A percentile compares a stretch with the other conserved stretches of the same genome.
Conservation (phyloP, 148 eudicot species). For the Fagopyrum esculentum region DNA sequence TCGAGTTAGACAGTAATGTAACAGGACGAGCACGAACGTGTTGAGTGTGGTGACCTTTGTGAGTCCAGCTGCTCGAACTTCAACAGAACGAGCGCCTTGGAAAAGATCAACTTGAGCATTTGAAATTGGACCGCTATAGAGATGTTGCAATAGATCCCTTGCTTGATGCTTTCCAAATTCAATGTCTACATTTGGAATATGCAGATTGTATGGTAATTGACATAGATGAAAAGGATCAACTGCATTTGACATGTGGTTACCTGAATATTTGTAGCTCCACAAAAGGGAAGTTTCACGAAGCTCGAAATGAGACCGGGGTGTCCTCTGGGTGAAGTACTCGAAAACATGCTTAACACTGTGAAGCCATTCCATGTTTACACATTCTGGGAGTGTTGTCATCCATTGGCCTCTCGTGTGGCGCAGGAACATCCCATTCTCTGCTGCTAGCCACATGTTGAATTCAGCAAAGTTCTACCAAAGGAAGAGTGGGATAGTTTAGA, state of each 20-base stretch:
- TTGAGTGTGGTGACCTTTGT: slow-evolving; percentile 41
- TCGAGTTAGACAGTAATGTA: neutral
- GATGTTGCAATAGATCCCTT: slow-evolving; percentile 70
- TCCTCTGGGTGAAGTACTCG: slow-evolving; percentile 78
- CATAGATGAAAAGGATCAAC: too few species aligned
- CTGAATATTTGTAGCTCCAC: slow-evolving; percentile 78
- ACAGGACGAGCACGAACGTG: neutral
- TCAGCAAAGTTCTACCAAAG: slow-evolving; percentile 56
- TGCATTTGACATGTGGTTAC: slow-evolving; percentile 15
- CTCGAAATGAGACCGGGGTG: slow-evolving; percentile 70
- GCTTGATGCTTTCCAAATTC: slow-evolving; percentile 82
- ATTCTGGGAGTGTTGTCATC: slow-evolving; percentile 80
- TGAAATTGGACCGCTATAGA: slow-evolving; percentile 76
- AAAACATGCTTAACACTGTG: slow-evolving; percentile 80
- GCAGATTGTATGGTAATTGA: neutral
- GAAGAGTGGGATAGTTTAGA: neutral
- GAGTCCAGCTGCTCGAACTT: slow-evolving; percentile 76
- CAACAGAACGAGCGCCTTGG: slow-evolving; percentile 74
- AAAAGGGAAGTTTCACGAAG: slow-evolving; percentile 73
- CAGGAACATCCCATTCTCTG: slow-evolving; percentile 83
- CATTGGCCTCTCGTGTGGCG: slow-evolving; percentile 58
- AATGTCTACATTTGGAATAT: slow-evolving; percentile 29
- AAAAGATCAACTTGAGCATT: slow-evolving; percentile 71
- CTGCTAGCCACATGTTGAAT: slow-evolving; percentile 74
- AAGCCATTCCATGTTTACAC: slow-evolving; percentile 70